Base-by-base conservation (phyloP, 306 rosid species). In the Cicer cuneatum region DNA sequence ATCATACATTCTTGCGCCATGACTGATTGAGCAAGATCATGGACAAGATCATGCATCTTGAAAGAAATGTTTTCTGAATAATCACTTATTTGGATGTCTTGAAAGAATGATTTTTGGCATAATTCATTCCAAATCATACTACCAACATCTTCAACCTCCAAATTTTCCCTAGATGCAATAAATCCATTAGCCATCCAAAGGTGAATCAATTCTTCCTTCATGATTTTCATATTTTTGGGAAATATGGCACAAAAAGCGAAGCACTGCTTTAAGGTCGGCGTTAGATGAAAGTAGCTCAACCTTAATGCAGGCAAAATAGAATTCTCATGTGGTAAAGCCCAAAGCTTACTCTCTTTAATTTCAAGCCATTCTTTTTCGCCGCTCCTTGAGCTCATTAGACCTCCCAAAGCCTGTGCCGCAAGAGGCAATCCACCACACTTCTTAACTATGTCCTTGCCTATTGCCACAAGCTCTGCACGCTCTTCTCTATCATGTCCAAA, bases 71-170 rank as follows among this genome's bases (percentile, higher is more conserved):
- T 29, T 3, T 29, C 35, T 29, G 4, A 4, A 29, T 29, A 29
- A 29, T 29, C 35, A 4, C 5, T 29, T 29, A 29, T 29, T 29
- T 29, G 35, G 35, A 29, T 29, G 35, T 29, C 35, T 29, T 29
- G 35, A 29, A 29, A 29, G 5, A 29, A 29, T 29, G 35, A 29
- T 29, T 29, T 29, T 29, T 29, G 35, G 35, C 35, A 29, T 29
- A 29, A 3, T 29, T 29, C 35, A 4, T 29, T 29, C 35, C 35
- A 29, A 29, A 29, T 29, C 35, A 29, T 29, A 29, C 35, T 29
- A 29, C 35, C 72, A 45, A 66, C 72, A 45, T 46, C 21, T 7
- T 66, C 72, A 18, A 45, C 72, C 41, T 66, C 72, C 57, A 24
- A 43, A 5, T 21, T 21, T 46, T 0, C 42, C 1, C 13, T 46